Percentiles rank a stretch among this genome's conserved stretches.
Evolutionary conservation across 805 yeast genomes (phyloP).

Genomic region (Teunomyces stri): DNA sequence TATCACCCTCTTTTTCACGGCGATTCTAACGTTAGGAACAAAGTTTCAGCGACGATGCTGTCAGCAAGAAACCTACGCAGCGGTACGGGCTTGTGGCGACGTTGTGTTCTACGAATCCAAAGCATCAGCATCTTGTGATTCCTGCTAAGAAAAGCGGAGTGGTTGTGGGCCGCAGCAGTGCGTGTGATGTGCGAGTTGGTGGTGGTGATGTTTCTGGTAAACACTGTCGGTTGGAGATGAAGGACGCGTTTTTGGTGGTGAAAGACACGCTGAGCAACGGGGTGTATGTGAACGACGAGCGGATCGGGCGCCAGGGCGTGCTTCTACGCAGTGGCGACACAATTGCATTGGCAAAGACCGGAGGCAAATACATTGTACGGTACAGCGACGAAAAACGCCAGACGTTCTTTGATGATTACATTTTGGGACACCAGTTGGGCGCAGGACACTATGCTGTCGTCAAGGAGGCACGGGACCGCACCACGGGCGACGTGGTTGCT

Average conservation of each 20-base stretch:
- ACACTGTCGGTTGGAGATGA: conserved; percentile 50
- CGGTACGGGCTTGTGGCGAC: conserved; percentile 21
- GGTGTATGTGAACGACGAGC: conserved; percentile 58
- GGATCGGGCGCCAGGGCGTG: conserved; percentile 47
- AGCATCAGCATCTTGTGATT: conserved; percentile 19
- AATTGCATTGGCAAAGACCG: conserved; percentile 52
- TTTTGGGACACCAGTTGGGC: conserved; percentile 61
- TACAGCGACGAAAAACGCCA: conserved; percentile 26
- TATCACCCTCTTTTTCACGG: not conserved
- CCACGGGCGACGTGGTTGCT: conserved; percentile 61
- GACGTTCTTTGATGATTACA: conserved; percentile 57
- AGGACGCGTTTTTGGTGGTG: conserved; percentile 4
- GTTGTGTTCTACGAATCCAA: conserved; percentile 19
- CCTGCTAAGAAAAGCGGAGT: conserved; percentile 25
- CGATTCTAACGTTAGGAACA: conserved; percentile 13
- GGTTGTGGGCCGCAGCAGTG: conserved; percentile 54
- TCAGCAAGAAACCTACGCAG: conserved; percentile 16
- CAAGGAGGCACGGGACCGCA: conserved; percentile 59
- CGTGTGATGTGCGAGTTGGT: conserved; percentile 54
- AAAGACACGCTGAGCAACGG: conserved; percentile 46
- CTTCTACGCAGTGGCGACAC: conserved; percentile 64
- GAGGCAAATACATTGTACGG: conserved; percentile 49
- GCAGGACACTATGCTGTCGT: conserved; percentile 83
- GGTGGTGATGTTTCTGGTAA: conserved; percentile 63
- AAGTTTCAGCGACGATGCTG: conserved; percentile 6